A percentile compares a stretch with the other conserved stretches of the same genome.
phyloP scores from a whole-genome alignment of 1,139 yeast species.

The Hansenula sp. region DNA sequence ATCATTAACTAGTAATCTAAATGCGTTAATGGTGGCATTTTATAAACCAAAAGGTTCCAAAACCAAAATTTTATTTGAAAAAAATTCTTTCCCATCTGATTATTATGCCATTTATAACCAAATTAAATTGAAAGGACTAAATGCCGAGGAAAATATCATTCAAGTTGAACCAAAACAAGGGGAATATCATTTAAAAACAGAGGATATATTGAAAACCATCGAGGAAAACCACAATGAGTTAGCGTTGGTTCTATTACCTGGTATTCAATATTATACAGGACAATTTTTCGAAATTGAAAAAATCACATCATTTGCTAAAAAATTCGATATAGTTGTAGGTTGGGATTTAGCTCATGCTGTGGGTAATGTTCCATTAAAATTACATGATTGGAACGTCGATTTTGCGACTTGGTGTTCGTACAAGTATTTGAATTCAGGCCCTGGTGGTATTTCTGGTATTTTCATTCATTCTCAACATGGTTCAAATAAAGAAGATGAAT shows the following conservation, averaged over 20 bases:
- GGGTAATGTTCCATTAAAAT: slow-evolving; percentile 72
- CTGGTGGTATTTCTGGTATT: slow-evolving; percentile 86
- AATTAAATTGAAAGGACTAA: slow-evolving; percentile 55
- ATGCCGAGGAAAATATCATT: slow-evolving; percentile 55
- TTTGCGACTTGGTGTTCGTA: slow-evolving; percentile 95
- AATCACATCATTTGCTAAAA: slow-evolving; percentile 61
- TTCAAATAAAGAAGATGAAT: slow-evolving; percentile 29
- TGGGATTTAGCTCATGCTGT: slow-evolving; percentile 97
- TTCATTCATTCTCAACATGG: slow-evolving; percentile 60
- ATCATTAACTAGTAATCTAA: slow-evolving; percentile 77
- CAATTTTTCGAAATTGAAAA: slow-evolving; percentile 70
- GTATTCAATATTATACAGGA: slow-evolving; percentile 91
- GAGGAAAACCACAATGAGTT: slow-evolving; percentile 57
- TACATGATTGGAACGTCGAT: slow-evolving; percentile 89
- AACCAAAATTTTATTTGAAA: slow-evolving; percentile 76
- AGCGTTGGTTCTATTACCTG: slow-evolving; percentile 78
- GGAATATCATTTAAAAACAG: slow-evolving; percentile 55
- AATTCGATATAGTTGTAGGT: slow-evolving; percentile 58
- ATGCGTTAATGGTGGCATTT: slow-evolving; percentile 68
- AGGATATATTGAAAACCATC: slow-evolving; percentile 55
- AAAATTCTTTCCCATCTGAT: slow-evolving; percentile 89
- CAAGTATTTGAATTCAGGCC: slow-evolving; percentile 88
- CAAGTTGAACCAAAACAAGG: slow-evolving; percentile 58
- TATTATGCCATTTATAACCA: slow-evolving; percentile 81
- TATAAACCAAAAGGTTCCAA: slow-evolving; percentile 60